These are phyloP conservation scores for Cryptococcus sp. DNA, from an alignment of 1,284 basidiomycete species.

Conservation along the genomic window DNA sequence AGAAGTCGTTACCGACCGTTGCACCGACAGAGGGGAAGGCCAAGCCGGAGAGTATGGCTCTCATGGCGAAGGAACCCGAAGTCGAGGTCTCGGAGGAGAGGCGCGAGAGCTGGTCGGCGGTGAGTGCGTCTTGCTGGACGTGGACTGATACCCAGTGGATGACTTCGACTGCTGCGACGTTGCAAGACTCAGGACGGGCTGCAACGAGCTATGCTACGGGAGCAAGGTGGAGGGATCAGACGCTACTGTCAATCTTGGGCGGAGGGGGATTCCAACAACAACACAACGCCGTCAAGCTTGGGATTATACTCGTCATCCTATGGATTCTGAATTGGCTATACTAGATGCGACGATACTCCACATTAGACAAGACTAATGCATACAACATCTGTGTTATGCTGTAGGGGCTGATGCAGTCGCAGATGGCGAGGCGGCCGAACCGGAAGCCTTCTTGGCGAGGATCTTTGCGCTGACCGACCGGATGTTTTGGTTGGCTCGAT, in stretches of 20 bases:
- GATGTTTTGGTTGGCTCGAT: conserved; percentile 44
- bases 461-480: conserved; percentile 44
- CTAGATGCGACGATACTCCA: conserved; percentile 12
- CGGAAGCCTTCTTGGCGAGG: conserved; percentile 14
- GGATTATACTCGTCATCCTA: conserved; percentile 38
- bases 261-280: conserved; percentile 35
- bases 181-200: conserved; percentile 11
- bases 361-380: too few relatives aligned
- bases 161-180: conserved; percentile 18
- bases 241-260: conserved; percentile 20
- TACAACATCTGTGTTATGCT: too few relatives aligned
- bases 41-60: conserved; percentile 42
- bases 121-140: conserved; percentile 9
- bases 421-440: background rate
- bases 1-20: conserved; percentile 32
- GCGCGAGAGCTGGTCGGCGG: conserved; percentile 20
- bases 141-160: conserved; percentile 21
- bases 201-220: conserved; percentile 21
- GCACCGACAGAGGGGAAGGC: conserved; percentile 9
- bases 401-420: too few relatives aligned
- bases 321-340: conserved; percentile 47
- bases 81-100: conserved; percentile 7
- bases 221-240: conserved; percentile 27
- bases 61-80: conserved; percentile 36
- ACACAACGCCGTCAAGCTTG: conserved; percentile 40